Percentiles rank a stretch among this genome's conserved stretches.
Evolutionary conservation across 805 yeast genomes (phyloP).

Genomic region (Metschnikowia gelsemii): DNA sequence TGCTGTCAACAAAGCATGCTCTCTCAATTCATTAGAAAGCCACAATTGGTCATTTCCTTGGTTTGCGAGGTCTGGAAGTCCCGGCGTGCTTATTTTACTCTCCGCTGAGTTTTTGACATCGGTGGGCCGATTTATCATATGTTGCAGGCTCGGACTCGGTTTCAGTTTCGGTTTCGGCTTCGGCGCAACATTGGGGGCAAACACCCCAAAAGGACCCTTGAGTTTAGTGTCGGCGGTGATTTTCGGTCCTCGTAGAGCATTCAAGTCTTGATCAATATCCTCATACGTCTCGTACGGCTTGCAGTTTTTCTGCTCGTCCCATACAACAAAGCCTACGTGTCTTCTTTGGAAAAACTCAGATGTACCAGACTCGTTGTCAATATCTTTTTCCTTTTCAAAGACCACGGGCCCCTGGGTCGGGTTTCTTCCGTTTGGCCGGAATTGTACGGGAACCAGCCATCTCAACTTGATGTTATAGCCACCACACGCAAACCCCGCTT

Average conservation of each 20-base stretch:
- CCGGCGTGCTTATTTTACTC: slow-evolving; percentile 3
- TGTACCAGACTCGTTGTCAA: slow-evolving; percentile 13
- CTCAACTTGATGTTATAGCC: slow-evolving; percentile 81
- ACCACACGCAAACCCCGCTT: slow-evolving; percentile 66
- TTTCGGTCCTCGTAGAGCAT: slow-evolving; percentile 35
- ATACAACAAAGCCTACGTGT: slow-evolving; percentile 69
- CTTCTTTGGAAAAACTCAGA: slow-evolving; percentile 63
- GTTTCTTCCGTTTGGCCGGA: slow-evolving; percentile 29
- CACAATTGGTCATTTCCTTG: slow-evolving; percentile 54
- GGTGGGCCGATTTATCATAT: too few species aligned
- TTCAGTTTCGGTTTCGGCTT: neutral
- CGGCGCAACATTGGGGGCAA: slow-evolving; percentile 24
- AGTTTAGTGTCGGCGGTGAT: slow-evolving; percentile 43
- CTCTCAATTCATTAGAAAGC: slow-evolving; percentile 68
- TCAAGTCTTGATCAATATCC: slow-evolving; percentile 74
- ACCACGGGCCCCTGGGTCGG: slow-evolving; percentile 32
- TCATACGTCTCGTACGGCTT: slow-evolving; percentile 66
- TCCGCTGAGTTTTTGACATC: neutral
- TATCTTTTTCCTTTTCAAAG: slow-evolving; percentile 25
- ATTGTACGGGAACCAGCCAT: slow-evolving; percentile 61
- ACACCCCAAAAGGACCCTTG: slow-evolving; percentile 83
- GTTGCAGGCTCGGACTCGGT: too few species aligned
- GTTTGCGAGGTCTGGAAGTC: slow-evolving; percentile 4
- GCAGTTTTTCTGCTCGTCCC: slow-evolving; percentile 51
- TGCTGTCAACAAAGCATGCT: slow-evolving; percentile 71